A percentile compares a stretch with the other conserved stretches of the same genome.
These are phyloP conservation scores for Suhomyces anneliseae DNA, from an alignment of 1,139 yeast species.

Conservation along the genomic window DNA sequence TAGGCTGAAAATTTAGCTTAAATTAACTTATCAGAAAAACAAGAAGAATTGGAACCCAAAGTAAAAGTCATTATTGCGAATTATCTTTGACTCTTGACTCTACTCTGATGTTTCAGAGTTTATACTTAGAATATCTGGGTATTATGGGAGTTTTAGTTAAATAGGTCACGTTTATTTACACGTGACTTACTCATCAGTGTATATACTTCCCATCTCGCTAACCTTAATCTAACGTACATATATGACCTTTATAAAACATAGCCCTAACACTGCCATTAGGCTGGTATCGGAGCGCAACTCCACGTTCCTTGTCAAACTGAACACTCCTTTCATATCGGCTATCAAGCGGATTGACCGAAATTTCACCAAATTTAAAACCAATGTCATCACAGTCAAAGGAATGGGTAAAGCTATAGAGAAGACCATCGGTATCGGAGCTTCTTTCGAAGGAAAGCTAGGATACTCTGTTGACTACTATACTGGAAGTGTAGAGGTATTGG, in stretches of 20 bases:
- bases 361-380: slow-evolving; percentile 39
- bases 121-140: no score
- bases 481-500: slow-evolving; percentile 60
- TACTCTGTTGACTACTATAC: slow-evolving; percentile 55
- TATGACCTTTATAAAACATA: slow-evolving; percentile 45
- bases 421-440: slow-evolving; percentile 51
- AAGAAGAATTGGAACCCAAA: no score
- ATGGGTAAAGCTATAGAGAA: slow-evolving; percentile 68
- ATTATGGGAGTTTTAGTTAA: no score
- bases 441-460: slow-evolving; percentile 48
- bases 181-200: no score
- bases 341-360: slow-evolving; percentile 55
- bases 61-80: no score
- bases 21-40: no score
- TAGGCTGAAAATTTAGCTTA: no score
- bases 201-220: no score
- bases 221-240: neutral
- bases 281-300: slow-evolving; percentile 42
- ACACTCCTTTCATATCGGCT: slow-evolving; percentile 64
- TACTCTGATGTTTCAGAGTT: no score
- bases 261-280: slow-evolving; percentile 36
- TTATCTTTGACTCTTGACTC: no score
- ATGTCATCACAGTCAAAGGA: slow-evolving; percentile 53
- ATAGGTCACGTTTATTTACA: no score
- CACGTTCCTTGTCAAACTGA: slow-evolving; percentile 53